These are phyloP conservation scores for Aspergillus sclerotialis DNA, from an alignment of 2,329 filamentous ascomycete genomes.

Conservation along the genomic window DNA sequence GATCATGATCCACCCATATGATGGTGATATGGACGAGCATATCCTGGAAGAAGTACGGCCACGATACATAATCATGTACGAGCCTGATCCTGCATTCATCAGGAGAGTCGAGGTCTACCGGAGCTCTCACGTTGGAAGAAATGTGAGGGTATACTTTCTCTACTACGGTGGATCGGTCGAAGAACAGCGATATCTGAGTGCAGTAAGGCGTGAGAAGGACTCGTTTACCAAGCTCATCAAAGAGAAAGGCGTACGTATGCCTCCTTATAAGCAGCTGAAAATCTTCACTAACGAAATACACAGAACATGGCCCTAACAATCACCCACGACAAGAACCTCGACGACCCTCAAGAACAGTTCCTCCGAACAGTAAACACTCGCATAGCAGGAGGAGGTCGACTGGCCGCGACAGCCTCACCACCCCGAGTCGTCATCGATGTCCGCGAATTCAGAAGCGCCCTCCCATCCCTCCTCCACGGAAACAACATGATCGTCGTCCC, in stretches of 20 bases:
- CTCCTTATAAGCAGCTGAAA: neutral
- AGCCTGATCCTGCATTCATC: constrained; percentile 91
- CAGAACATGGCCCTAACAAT: constrained; percentile 81
- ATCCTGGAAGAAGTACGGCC: constrained; percentile 92
- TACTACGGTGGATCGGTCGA: constrained; percentile 94
- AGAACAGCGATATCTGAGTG: constrained; percentile 85
- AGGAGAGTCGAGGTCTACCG: constrained; percentile 91
- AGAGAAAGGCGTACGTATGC: constrained; percentile 63
- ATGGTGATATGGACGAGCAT: constrained; percentile 92
- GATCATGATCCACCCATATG: constrained; percentile 84
- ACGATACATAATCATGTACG: constrained; percentile 97
- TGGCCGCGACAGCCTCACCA: constrained; percentile 76
- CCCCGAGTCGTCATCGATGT: constrained; percentile 92
- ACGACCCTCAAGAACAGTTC: constrained; percentile 86
- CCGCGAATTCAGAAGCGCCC: constrained; percentile 86
- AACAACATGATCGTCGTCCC: constrained; percentile 83
- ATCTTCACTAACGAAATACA: constrained; percentile 8
- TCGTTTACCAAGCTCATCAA: constrained; percentile 91
- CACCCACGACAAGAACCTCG: constrained; percentile 62
- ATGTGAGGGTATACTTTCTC: constrained; percentile 90
- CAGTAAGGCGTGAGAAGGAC: constrained; percentile 91
- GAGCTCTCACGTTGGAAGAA: constrained; percentile 82
- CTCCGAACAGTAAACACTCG: constrained; percentile 92
- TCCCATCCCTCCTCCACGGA: constrained; percentile 86
- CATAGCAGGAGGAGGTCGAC: constrained; percentile 84